These are phyloP conservation scores for Globisporangium orthogonon DNA, from an alignment of 352 stramenopile species.

Conservation along the genomic window DNA sequence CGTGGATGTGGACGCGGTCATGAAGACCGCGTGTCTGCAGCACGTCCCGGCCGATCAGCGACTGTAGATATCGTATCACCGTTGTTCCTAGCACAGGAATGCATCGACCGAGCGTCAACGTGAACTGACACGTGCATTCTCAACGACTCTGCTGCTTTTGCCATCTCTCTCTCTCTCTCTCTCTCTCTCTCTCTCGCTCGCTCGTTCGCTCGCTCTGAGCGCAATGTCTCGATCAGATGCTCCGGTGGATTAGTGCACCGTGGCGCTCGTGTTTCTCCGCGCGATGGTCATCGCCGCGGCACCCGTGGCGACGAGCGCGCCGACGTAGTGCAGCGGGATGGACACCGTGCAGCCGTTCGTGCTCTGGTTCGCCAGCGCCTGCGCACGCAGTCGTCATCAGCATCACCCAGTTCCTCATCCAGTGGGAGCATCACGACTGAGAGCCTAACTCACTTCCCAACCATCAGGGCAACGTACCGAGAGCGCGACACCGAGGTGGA, in stretches of 20 bases:
- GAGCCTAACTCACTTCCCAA: no score
- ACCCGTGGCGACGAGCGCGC: constrained; percentile 35
- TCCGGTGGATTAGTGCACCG: background rate
- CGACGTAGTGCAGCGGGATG: constrained; percentile 71
- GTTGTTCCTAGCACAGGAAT: no score
- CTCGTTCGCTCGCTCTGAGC: no score
- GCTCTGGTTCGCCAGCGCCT: constrained; percentile 68
- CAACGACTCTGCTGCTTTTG: background rate
- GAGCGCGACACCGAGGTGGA: constrained; percentile 70
- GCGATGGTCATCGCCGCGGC: constrained; percentile 37
- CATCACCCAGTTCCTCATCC: no score
- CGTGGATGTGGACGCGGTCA: constrained; percentile 42
- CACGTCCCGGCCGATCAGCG: constrained; percentile 50
- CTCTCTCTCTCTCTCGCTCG: no score
- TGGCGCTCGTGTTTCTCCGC: constrained; percentile 24
- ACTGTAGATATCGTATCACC: constrained; percentile 13
- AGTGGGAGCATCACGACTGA: no score
- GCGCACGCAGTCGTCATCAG: background rate
- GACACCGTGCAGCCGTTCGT: constrained; percentile 73
- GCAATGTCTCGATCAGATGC: background rate
- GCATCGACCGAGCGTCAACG: background rate
- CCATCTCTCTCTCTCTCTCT: no score
- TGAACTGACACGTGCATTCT: background rate
- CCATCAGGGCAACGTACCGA: constrained; percentile 29
- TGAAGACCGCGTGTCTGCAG: constrained; percentile 51